These are phyloP conservation scores for Chondrostereum purpureum DNA, from an alignment of 1,284 basidiomycete genomes.

Conservation along the genomic window DNA sequence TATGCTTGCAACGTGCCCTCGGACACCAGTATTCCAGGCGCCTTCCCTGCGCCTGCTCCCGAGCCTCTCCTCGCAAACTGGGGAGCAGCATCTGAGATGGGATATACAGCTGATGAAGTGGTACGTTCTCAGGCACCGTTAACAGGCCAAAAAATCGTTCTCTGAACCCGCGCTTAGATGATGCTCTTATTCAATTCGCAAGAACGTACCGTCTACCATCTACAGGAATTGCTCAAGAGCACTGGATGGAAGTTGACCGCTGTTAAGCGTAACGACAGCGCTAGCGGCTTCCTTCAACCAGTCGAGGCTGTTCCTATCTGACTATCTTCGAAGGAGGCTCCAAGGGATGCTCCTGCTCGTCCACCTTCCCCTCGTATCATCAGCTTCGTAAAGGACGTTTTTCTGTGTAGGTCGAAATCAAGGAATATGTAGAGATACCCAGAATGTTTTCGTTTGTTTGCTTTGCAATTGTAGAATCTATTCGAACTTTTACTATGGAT, in stretches of 20 bases:
- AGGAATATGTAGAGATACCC: no score
- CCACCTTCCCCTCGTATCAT: no score
- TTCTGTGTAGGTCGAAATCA: no score
- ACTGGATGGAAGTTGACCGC: conserved; percentile 14
- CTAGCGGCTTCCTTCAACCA: background rate
- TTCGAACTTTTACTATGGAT: no score
- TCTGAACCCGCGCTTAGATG: conserved; percentile 10
- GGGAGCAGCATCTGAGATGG: conserved; percentile 17
- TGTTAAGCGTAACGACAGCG: conserved; percentile 12
- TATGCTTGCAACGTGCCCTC: conserved; percentile 12
- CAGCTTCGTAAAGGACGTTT: no score
- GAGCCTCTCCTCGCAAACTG: conserved; percentile 18
- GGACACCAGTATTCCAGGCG: background rate
- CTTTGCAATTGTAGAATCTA: no score
- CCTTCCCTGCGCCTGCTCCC: conserved; percentile 12
- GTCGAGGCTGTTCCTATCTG: conserved; percentile 1
- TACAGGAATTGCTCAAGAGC: conserved; percentile 8
- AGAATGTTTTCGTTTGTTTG: no score
- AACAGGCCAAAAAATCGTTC: no score
- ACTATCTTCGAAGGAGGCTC: no score
- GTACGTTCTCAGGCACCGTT: no score
- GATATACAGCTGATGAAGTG: conserved; percentile 17
- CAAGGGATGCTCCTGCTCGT: no score
- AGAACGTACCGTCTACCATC: conserved; percentile 14
- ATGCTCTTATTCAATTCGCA: conserved; percentile 16